Percentiles rank a stretch among this genome's conserved stretches.
These are phyloP conservation scores for Isochrysis galbana DNA, from an alignment of 78 protist species.

Conservation along the genomic window DNA sequence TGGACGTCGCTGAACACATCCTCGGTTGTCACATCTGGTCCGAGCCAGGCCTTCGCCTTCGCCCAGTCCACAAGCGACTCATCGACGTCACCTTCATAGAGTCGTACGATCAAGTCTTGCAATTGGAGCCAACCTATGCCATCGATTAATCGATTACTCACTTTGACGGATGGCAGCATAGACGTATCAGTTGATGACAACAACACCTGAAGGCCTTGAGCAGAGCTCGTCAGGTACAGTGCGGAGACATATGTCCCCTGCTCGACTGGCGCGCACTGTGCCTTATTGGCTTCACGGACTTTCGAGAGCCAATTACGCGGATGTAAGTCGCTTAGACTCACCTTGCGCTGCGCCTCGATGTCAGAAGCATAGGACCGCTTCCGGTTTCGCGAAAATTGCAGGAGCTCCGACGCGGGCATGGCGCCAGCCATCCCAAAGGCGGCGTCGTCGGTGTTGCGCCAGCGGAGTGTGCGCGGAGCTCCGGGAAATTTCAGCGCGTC, in stretches of 20 bases:
- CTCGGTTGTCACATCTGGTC: background rate
- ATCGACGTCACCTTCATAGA: background rate
- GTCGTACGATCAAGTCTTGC: background rate
- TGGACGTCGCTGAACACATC: background rate
- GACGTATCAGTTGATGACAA: background rate
- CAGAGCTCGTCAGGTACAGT: background rate
- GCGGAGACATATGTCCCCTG: background rate
- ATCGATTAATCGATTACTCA: background rate
- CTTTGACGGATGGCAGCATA: background rate
- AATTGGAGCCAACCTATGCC: background rate
- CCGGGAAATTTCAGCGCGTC: too few species aligned
- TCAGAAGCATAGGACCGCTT: too few species aligned
- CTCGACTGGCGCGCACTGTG: too few species aligned
- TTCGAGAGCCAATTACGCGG: too few species aligned
- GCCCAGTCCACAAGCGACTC: background rate
- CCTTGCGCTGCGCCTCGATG: too few species aligned
- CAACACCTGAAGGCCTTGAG: background rate
- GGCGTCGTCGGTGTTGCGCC: too few species aligned
- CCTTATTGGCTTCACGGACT: too few species aligned
- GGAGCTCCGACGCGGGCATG: too few species aligned
- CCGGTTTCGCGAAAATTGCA: too few species aligned
- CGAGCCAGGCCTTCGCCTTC: background rate
- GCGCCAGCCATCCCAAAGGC: too few species aligned
- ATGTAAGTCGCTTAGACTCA: too few species aligned
- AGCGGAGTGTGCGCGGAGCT: too few species aligned